These are phyloP conservation scores for Iodosphaeria phyllophila DNA, from an alignment of 2,329 filamentous ascomycete species.

Conservation along the genomic window DNA sequence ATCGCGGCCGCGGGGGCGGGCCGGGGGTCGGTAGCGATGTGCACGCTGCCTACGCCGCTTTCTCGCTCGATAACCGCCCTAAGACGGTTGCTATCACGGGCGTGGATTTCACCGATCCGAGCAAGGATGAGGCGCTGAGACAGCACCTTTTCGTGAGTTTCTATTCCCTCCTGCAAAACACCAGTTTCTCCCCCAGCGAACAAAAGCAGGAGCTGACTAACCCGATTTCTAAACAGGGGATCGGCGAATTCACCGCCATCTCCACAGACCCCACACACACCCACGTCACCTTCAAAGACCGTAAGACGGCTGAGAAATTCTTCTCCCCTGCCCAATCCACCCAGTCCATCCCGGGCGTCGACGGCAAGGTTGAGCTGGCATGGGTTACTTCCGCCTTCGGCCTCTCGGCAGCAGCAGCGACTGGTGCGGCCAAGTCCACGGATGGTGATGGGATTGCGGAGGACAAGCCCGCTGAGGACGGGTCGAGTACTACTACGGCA, in stretches of 20 bases:
- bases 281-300: constrained; percentile 44
- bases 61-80: constrained; percentile 60
- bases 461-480: constrained; percentile 6
- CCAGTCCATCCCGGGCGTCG: constrained; percentile 39
- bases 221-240: constrained; percentile 21
- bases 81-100: constrained; percentile 46
- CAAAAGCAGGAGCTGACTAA: no score
- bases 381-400: constrained; percentile 38
- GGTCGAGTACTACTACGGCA: constrained; percentile 5
- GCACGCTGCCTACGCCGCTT: constrained; percentile 35
- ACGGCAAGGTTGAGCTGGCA: constrained; percentile 41
- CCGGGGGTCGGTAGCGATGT: constrained; percentile 15
- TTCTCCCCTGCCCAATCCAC: constrained; percentile 31
- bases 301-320: constrained; percentile 53
- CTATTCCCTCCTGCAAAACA: constrained; percentile 1
- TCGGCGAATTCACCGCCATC: constrained; percentile 43
- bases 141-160: constrained; percentile 49
- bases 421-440: constrained; percentile 7
- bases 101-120: constrained; percentile 39
- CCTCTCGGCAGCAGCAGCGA: constrained; percentile 6
- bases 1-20: constrained; percentile 25
- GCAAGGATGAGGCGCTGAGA: constrained; percentile 49
- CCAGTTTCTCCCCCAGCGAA: constrained; percentile 1
- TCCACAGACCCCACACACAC: constrained; percentile 26
- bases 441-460: constrained; percentile 7